Percentiles rank a stretch among this genome's conserved stretches.
Conservation (phyloP, 352 stramenopile species). For the Globisporangium okanoganense region DNA sequence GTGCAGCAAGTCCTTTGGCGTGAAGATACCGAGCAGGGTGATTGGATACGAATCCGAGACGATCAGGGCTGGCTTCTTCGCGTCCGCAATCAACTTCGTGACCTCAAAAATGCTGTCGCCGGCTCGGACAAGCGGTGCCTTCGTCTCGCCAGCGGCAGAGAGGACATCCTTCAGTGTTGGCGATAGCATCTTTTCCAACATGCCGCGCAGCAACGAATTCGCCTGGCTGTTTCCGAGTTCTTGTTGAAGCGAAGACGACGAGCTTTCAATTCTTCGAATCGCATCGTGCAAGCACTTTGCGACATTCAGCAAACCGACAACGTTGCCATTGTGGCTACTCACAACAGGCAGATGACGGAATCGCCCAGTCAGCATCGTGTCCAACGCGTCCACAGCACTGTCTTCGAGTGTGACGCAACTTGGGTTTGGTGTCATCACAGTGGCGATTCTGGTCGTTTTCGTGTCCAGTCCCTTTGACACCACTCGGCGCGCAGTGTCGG, state of each 20-base stretch:
- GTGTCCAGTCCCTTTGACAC: conserved; percentile 74
- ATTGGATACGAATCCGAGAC: conserved; percentile 53
- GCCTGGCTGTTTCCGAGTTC: conserved; percentile 57
- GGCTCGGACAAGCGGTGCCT: conserved; percentile 67
- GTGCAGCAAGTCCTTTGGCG: conserved; percentile 96
- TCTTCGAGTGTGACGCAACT: conserved; percentile 82
- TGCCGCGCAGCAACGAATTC: conserved; percentile 62
- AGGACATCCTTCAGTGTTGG: conserved; percentile 78
- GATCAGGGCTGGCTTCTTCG: conserved; percentile 74
- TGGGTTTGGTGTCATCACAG: conserved; percentile 84
- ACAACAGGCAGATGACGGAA: conserved; percentile 98
- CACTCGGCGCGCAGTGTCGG: conserved; percentile 77
- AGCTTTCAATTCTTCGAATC: conserved; percentile 94
- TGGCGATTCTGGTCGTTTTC: conserved; percentile 54
- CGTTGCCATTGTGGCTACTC: conserved; percentile 63
- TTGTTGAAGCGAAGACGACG: conserved; percentile 76
- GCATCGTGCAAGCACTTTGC: conserved; percentile 98
- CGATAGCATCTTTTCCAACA: conserved; percentile 88
- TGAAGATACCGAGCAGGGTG: conserved; percentile 95
- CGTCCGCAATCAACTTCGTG: conserved; percentile 71
- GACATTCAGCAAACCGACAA: conserved; percentile 97
- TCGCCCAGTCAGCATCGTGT: conserved; percentile 85
- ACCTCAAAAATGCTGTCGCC: conserved; percentile 71
- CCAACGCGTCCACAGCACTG: conserved; percentile 74
- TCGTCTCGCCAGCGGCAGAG: conserved; percentile 51